Conservation (phyloP, 140 eudicot species). For the Senecio squalidus region DNA sequence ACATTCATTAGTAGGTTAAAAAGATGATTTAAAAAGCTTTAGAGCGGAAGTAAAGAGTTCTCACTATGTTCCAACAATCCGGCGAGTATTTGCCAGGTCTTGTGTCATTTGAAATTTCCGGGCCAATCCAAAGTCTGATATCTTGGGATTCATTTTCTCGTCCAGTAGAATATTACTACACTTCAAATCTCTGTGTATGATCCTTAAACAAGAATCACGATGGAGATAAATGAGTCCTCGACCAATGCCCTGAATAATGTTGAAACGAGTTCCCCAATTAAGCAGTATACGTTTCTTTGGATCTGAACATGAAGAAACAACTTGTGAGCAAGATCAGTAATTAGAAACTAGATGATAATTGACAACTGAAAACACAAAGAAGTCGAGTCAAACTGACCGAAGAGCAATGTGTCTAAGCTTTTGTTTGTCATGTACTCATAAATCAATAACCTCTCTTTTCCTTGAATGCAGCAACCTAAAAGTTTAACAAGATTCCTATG, state of each 20-base stretch:
- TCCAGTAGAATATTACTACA: constrained; percentile 31
- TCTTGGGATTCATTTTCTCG: constrained; percentile 28
- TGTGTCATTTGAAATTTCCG: constrained; percentile 23
- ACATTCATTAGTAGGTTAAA: background rate
- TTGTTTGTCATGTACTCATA: constrained; percentile 38
- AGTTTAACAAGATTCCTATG: constrained; percentile 39
- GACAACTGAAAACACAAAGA: background rate
- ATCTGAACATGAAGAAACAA: constrained; percentile 11
- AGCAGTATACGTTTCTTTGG: constrained; percentile 17
- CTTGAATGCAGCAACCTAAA: constrained; percentile 33
- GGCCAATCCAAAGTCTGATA: constrained; percentile 37
- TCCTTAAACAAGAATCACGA: constrained; percentile 29
- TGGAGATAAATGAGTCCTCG: constrained; percentile 37
- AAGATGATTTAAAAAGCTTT: background rate
- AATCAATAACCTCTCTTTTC: constrained; percentile 23
- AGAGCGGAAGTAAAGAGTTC: background rate
- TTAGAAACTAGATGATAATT: background rate
- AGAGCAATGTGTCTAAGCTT: constrained; percentile 34
- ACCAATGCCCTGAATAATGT: constrained; percentile 28
- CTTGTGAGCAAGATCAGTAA: background rate
- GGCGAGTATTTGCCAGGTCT: constrained; percentile 24
- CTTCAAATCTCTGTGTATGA: constrained; percentile 34
- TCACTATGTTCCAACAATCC: constrained; percentile 36
- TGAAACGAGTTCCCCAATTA: constrained; percentile 29
- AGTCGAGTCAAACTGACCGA: constrained; percentile 21